Percentiles rank a stretch among this genome's conserved stretches.
phyloP scores from a whole-genome alignment of 2,329 filamentous ascomycete species.

The Fusarium nurragi region DNA sequence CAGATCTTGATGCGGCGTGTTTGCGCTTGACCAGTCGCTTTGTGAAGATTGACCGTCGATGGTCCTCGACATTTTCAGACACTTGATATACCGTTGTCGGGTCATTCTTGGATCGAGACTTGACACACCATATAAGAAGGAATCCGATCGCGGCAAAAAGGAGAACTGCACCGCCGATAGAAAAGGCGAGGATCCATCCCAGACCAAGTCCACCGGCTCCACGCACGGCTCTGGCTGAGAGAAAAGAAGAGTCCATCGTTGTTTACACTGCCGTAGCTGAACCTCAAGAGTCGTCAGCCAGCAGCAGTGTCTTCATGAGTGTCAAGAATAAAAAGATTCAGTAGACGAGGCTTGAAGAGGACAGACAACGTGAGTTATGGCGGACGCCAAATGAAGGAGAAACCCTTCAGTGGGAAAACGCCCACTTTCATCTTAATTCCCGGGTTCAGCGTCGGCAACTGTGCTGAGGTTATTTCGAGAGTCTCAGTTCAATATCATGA shows the following conservation, averaged over 20 bases:
- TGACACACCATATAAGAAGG: conserved; percentile 53
- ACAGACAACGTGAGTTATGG: conserved; percentile 33
- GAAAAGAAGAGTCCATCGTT: conserved; percentile 19
- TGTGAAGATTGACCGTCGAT: conserved; percentile 32
- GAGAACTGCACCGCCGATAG: conserved; percentile 58
- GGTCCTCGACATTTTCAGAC: conserved; percentile 32
- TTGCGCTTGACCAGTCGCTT: conserved; percentile 48
- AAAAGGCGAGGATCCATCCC: conserved; percentile 57
- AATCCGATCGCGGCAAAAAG: conserved; percentile 56
- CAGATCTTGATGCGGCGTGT: conserved; percentile 39
- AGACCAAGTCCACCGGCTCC: conserved; percentile 43
- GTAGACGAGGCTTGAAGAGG: conserved; percentile 21
- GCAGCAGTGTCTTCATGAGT: conserved; percentile 16
- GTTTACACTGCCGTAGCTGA: conserved; percentile 23
- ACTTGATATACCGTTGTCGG: conserved; percentile 46
- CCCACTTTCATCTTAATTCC: conserved; percentile 38
- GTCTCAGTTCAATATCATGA: conserved; percentile 45
- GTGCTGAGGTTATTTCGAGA: conserved; percentile 43
- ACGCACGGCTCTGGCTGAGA: conserved; percentile 13
- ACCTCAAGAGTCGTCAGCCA: conserved; percentile 5
- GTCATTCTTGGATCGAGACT: conserved; percentile 31
- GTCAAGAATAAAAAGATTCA: conserved; percentile 4
- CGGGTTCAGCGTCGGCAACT: conserved; percentile 10
- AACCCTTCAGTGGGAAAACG: conserved; percentile 21
- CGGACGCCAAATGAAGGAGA: conserved; percentile 25